A percentile compares a stretch with the other conserved stretches of the same genome.
These are phyloP conservation scores for Annona squamosa DNA, from an alignment of 164 flowering plant genomes.

Conservation along the genomic window DNA sequence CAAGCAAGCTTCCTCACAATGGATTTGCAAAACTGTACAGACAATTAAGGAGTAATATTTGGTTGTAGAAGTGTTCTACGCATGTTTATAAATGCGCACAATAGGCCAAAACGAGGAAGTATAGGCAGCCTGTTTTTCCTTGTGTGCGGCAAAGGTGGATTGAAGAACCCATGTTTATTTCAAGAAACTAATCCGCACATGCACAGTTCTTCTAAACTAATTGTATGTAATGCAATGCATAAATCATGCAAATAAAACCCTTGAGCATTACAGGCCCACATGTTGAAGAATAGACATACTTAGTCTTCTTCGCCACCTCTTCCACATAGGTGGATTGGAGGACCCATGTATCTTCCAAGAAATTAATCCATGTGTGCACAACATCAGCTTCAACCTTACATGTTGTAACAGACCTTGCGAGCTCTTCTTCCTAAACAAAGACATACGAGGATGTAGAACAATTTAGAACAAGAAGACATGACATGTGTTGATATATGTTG, in stretches of 20 bases:
- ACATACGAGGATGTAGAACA: neutral
- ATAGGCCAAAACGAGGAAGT: no score
- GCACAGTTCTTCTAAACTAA: no score
- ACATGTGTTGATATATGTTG: neutral
- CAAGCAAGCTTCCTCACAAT: no score
- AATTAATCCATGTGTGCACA: conserved; percentile 82
- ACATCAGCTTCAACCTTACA: conserved; percentile 70
- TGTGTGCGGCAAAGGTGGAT: no score
- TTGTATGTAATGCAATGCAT: no score
- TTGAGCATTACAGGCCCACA: neutral
- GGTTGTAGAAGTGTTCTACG: no score
- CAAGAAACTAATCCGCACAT: no score
- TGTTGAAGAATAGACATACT: conserved; percentile 31
- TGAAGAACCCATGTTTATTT: no score
- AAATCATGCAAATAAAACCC: neutral
- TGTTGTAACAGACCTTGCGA: conserved; percentile 61
- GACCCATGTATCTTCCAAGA: conserved; percentile 91
- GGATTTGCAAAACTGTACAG: no score
- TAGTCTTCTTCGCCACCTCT: conserved; percentile 58
- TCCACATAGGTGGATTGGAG: conserved; percentile 60
- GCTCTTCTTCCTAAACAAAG: conserved; percentile 72
- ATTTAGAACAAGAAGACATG: conserved; percentile 3
- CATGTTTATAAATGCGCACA: no score
- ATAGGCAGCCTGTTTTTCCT: no score
- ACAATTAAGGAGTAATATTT: no score